Evolutionary conservation across 2,329 filamentous ascomycete genomes (phyloP).

Genomic region (Fusarium sp.): DNA sequence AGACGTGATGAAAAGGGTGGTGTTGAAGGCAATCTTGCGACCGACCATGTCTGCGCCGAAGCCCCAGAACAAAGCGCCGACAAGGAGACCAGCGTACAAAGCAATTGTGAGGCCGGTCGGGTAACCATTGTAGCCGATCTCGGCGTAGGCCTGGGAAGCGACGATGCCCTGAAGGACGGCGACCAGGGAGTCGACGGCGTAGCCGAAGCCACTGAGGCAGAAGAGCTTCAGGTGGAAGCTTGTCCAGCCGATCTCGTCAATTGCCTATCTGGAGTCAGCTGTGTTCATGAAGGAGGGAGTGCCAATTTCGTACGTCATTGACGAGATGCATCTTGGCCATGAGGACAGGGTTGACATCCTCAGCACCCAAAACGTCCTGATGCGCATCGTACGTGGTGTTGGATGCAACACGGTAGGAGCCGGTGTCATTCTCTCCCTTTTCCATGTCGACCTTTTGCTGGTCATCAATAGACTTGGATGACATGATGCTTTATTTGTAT

Average conservation of each 20-base stretch:
- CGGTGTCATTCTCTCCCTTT: conserved; percentile 3
- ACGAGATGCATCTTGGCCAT: conserved; percentile 27
- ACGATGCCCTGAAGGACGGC: conserved; percentile 71
- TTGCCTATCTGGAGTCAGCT: conserved; percentile 40
- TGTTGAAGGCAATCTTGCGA: conserved; percentile 73
- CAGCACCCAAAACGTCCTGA: neutral
- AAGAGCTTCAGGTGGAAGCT: conserved; percentile 67
- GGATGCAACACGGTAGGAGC: conserved; percentile 7
- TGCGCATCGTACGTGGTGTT: neutral
- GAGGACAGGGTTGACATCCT: conserved; percentile 5
- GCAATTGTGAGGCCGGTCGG: conserved; percentile 67
- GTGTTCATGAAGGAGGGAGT: neutral
- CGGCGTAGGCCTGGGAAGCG: conserved; percentile 64
- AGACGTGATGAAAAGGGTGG: conserved; percentile 69
- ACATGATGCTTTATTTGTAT: neutral
- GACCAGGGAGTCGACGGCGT: conserved; percentile 62
- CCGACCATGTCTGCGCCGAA: conserved; percentile 73
- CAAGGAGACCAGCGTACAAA: conserved; percentile 60
- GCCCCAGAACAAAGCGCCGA: conserved; percentile 73
- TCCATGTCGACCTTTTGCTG: conserved; percentile 1
- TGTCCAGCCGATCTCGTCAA: conserved; percentile 66
- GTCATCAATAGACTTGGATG: neutral
- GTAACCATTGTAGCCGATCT: conserved; percentile 45
- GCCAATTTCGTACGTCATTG: conserved; percentile 15
- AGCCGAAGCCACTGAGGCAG: conserved; percentile 69